phyloP scores from a whole-genome alignment of 1,284 basidiomycete genomes.

The Cutaneotrichosporon sp. region DNA sequence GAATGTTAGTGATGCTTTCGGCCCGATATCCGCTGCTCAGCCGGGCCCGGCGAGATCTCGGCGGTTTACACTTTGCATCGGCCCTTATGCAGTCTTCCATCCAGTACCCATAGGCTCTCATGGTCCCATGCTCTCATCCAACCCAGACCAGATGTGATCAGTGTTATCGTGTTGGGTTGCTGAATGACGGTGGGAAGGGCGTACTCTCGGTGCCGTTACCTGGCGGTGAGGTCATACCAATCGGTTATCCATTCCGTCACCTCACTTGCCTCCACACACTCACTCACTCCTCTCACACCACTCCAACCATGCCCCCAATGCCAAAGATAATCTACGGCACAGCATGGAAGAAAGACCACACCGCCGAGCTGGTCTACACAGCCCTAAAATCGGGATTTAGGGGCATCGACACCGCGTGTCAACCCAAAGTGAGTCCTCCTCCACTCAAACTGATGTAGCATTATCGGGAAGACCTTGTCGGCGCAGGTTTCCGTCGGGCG shows the following conservation, averaged over 20 bases:
- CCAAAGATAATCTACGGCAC: constrained; percentile 67
- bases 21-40: too few species aligned
- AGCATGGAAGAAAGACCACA: constrained; percentile 73
- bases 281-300: neutral
- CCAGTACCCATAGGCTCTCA: too few species aligned
- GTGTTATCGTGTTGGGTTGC: too few species aligned
- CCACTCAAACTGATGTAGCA: constrained; percentile 8
- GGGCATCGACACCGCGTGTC: constrained; percentile 78
- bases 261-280: neutral
- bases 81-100: too few species aligned
- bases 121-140: too few species aligned
- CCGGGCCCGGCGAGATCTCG: too few species aligned
- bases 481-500: constrained; percentile 63
- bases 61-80: too few species aligned
- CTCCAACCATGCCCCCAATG: constrained; percentile 5
- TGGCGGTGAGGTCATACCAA: neutral
- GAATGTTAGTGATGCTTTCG: too few species aligned
- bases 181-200: too few species aligned
- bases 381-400: constrained; percentile 73
- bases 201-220: too few species aligned
- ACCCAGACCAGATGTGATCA: too few species aligned
- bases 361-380: constrained; percentile 64
- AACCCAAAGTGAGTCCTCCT: constrained; percentile 58
- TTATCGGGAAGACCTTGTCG: constrained; percentile 68
- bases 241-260: neutral